Evolutionary conservation across 768 basidiomycete species (phyloP).

Genomic region (Coprinopsis strossmayeri): DNA sequence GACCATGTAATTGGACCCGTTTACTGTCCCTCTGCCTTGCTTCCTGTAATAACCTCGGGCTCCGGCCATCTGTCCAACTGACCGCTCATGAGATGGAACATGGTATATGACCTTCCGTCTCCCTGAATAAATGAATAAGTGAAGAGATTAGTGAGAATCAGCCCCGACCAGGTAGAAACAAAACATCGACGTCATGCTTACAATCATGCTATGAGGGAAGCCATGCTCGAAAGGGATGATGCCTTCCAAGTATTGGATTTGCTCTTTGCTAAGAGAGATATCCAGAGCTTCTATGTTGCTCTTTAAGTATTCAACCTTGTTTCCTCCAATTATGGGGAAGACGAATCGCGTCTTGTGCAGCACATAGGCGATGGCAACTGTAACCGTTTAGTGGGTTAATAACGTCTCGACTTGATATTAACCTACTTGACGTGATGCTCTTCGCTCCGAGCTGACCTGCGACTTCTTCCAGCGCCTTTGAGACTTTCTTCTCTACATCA

Average conservation of each 20-base stretch:
- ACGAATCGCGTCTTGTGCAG: conserved; percentile 48
- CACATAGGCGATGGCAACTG: conserved; percentile 46
- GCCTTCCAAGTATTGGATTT: conserved; percentile 37
- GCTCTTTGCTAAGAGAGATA: conserved; percentile 32
- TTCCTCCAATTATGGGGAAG: conserved; percentile 43
- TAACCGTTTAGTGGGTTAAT: not conserved
- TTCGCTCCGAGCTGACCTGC: conserved; percentile 43
- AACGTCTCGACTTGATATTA: not conserved
- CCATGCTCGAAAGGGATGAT: conserved; percentile 35
- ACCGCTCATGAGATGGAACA: no score
- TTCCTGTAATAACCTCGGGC: no score
- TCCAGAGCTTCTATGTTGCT: conserved; percentile 44
- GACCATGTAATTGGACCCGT: no score
- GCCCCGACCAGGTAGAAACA: no score
- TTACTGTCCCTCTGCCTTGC: no score
- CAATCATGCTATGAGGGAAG: conserved; percentile 29
- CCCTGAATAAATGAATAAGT: no score
- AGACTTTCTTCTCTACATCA: conserved; percentile 35
- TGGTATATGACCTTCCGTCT: no score
- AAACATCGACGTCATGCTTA: no score
- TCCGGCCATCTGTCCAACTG: no score
- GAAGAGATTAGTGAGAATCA: no score
- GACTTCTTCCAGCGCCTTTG: conserved; percentile 40
- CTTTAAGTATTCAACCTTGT: conserved; percentile 46
- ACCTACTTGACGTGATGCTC: conserved; percentile 36